Evolutionary conservation across 2,329 filamentous ascomycete genomes (phyloP), one percentile per base, ranked within the genome.

Genomic region (Fusarium vanettenii): DNA sequence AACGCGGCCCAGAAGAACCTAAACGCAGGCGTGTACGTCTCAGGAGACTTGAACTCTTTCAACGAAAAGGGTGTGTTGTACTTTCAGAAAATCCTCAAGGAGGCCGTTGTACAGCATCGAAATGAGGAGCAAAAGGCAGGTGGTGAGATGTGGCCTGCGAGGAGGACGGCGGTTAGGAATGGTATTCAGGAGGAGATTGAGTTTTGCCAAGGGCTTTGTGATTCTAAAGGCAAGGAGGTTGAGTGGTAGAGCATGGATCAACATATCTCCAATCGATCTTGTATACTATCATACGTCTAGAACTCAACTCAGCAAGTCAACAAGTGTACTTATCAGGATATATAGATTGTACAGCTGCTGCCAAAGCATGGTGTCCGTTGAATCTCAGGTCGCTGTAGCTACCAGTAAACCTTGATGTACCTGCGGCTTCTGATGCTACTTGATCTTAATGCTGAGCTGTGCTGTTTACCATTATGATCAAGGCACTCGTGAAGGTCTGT

Each of bases 11-110:
- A 92, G 76, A 85, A 84, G 79, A 92, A 92, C 79, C 83, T 92
- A 67, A 88, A 90, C 77, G 85, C 87, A 0, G 89, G 89, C 2
- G 84, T 91, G 43, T 92, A 91, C 69, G 82, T 89, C 76, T 91
- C 89, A 74, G 90, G 90, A 59, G 86, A 91, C 76, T 82, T 92
- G 79, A 90, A 92, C 79, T 89, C 90, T 0, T 83, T 84, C 50
- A 86, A 88, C 79, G 90, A 92, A 79, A 89, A 89, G 79, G 88
- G 89, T 0, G 88, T 89, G 0, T 80, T 90, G 1, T 89, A 86
- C 79, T 89, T 90, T 82, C 88, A 90, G 80, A 84, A 84, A 41
- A 79, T 81, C 1, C 84, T 87, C 37, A 86, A 88, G 5, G 84
- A 89, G 43, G 79, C 84, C 9, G 80, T 90, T 25, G 83, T 81